Conservation (phyloP, 345 rosid genomes). For the Eucalyptus microcorys region DNA sequence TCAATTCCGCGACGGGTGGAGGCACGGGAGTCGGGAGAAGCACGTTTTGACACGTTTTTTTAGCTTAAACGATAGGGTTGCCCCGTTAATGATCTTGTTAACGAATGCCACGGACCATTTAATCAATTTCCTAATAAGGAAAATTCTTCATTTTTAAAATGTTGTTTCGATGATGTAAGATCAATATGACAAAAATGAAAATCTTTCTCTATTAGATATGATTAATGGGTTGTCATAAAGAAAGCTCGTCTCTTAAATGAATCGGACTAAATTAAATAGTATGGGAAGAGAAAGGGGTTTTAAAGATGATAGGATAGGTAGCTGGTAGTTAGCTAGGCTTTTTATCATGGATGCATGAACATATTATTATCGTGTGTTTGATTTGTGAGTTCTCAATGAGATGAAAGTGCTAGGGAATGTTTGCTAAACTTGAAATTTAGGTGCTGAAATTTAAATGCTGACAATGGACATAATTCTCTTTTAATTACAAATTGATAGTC, state of each 20-base stretch:
- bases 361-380: accelerated
- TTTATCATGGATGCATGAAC: neutral
- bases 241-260: neutral
- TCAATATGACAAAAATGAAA: neutral
- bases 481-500: neutral
- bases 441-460: neutral
- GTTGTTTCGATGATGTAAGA: accelerated
- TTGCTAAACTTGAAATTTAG: neutral
- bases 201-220: too few relatives aligned
- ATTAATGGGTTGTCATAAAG: accelerated
- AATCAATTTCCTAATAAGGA: neutral
- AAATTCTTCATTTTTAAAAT: neutral
- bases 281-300: too few relatives aligned
- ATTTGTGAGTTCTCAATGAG: accelerated
- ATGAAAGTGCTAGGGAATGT: neutral
- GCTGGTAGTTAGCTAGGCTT: neutral
- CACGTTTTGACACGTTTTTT: neutral
- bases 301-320: neutral
- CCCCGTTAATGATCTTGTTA: neutral
- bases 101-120: neutral
- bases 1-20: neutral
- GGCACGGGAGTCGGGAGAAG: neutral
- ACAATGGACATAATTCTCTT: neutral
- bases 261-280: neutral
- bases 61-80: neutral